Conservation (phyloP, 495 filamentous ascomycete genomes). For the Neurospora cerealis region DNA sequence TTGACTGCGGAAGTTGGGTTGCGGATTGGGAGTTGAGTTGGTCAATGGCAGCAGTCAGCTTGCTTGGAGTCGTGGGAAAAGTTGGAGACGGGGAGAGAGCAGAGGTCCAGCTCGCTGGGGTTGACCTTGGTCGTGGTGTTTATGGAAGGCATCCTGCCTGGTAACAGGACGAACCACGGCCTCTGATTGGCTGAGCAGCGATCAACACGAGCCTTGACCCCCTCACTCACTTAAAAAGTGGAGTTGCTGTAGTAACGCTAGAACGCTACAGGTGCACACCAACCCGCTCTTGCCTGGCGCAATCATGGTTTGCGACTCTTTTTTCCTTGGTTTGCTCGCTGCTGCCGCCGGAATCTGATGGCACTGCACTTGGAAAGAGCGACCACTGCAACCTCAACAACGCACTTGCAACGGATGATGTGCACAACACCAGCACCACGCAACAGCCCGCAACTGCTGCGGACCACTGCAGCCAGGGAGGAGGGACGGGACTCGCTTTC, state of each 20-base stretch:
- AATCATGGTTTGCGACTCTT: neutral
- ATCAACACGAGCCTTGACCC: neutral
- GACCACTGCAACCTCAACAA: neutral
- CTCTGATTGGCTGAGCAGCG: neutral
- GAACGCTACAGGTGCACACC: neutral
- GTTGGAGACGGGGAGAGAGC: neutral
- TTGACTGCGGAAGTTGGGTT: neutral
- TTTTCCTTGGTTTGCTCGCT: neutral
- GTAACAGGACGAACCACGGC: neutral
- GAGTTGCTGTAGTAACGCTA: neutral
- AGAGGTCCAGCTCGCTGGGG: neutral
- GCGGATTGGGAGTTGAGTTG: neutral
- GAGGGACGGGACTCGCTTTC: neutral
- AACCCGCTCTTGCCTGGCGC: neutral
- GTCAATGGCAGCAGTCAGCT: neutral
- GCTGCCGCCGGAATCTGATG: neutral
- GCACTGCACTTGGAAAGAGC: neutral
- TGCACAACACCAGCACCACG: neutral
- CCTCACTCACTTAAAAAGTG: neutral
- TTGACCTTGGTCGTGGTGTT: neutral
- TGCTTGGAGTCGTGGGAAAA: neutral
- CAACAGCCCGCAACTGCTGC: neutral
- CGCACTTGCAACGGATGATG: neutral
- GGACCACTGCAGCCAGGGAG: neutral
- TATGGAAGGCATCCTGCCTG: neutral